A percentile compares a stretch with the other conserved stretches of the same genome.
Conservation (phyloP, 1,284 basidiomycete genomes). For the Ceratobasidium sp. region DNA sequence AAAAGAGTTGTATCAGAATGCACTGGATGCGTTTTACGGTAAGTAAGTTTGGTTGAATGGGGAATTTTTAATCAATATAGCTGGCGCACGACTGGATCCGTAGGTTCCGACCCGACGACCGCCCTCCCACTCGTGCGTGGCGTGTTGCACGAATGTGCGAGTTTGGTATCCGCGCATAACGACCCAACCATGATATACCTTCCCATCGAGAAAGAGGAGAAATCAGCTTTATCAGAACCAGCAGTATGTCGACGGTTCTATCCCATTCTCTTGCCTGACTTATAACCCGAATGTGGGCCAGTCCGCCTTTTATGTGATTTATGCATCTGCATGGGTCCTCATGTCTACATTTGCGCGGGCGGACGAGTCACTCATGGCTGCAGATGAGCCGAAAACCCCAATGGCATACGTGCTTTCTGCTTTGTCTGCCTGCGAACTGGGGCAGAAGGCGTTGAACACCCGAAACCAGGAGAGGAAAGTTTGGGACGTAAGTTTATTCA, state of each 20-base stretch:
- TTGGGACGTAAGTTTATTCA: constrained; percentile 29
- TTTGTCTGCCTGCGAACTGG: constrained; percentile 22
- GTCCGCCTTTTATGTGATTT: constrained; percentile 70
- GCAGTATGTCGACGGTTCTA: not conserved
- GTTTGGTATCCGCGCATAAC: constrained; percentile 63
- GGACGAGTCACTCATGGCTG: constrained; percentile 59
- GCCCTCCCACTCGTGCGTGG: constrained; percentile 67
- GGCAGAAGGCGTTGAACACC: constrained; percentile 5
- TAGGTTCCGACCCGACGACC: constrained; percentile 60
- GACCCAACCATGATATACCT: constrained; percentile 66
- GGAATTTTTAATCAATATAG: constrained; percentile 33
- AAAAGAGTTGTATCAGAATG: constrained; percentile 67
- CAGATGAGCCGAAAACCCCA: constrained; percentile 64
- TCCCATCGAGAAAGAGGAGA: not conserved
- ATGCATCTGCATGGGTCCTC: constrained; percentile 69
- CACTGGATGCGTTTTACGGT: constrained; percentile 69
- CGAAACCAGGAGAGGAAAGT: not conserved
- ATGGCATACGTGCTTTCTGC: constrained; percentile 57
- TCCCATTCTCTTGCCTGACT: not conserved
- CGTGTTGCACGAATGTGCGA: constrained; percentile 72
- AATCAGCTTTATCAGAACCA: not conserved
- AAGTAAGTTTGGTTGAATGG: constrained; percentile 48
- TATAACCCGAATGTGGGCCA: not conserved
- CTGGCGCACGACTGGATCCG: constrained; percentile 17
- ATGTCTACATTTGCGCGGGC: constrained; percentile 68